Evolutionary conservation across 371 early-diverging fungal species (phyloP).

Genomic region (Mortierella sp.): DNA sequence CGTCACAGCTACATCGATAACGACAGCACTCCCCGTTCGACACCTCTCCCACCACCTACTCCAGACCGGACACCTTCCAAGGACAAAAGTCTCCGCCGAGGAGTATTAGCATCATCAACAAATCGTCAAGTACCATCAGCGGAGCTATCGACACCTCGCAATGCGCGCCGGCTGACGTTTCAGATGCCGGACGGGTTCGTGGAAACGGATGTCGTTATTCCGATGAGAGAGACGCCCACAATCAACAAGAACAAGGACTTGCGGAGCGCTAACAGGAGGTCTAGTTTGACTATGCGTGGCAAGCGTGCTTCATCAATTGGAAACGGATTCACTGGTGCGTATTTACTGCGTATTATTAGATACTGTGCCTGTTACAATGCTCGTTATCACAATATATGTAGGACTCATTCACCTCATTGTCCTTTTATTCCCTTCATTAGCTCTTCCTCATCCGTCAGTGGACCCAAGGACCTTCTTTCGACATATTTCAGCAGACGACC

Average conservation of each 20-base stretch:
- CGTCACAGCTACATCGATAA: neutral
- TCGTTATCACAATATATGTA: neutral
- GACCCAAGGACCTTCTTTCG: slow-evolving; percentile 67
- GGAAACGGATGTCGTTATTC: slow-evolving; percentile 51
- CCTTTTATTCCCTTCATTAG: slow-evolving; percentile 45
- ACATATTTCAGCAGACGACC: slow-evolving; percentile 77
- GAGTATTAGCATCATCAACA: neutral
- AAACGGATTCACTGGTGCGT: slow-evolving; percentile 65
- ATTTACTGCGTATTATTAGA: neutral
- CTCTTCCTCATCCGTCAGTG: slow-evolving; percentile 72
- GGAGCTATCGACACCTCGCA: slow-evolving; percentile 12
- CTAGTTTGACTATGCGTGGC: slow-evolving; percentile 77
- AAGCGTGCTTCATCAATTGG: slow-evolving; percentile 73
- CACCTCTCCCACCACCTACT: slow-evolving; percentile 27
- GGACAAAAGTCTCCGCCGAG: slow-evolving; percentile 13
- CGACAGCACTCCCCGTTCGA: neutral
- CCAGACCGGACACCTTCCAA: slow-evolving; percentile 45
- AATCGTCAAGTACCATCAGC: neutral
- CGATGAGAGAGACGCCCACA: slow-evolving; percentile 66
- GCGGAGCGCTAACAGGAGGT: slow-evolving; percentile 66
- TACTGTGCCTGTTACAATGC: neutral
- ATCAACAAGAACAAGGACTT: slow-evolving; percentile 63
- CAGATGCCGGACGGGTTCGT: slow-evolving; percentile 26
- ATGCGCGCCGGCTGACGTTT: slow-evolving; percentile 10
- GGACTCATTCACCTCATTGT: neutral